phyloP scores from a whole-genome alignment of 345 rosid species.

The Passiflora organensis region DNA sequence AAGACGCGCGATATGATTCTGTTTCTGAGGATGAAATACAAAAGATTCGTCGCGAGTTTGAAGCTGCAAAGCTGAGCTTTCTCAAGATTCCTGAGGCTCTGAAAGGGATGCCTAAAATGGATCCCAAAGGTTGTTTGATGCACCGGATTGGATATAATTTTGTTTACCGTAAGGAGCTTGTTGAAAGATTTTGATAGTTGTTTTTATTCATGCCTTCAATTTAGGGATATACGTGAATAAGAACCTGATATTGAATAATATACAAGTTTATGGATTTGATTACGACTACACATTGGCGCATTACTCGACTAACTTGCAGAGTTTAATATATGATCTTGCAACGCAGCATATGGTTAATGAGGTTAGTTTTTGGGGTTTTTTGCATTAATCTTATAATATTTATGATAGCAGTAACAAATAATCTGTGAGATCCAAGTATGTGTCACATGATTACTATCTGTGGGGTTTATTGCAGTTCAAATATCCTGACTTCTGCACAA shows the following conservation, averaged over 20 bases:
- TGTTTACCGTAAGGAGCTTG: not conserved
- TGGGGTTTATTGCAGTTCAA: conserved; percentile 52
- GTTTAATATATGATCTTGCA: conserved; percentile 87
- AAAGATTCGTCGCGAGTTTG: conserved; percentile 54
- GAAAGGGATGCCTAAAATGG: conserved; percentile 67
- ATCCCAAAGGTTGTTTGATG: conserved; percentile 56
- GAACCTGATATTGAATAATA: conserved; percentile 72
- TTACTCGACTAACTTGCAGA: conserved; percentile 74
- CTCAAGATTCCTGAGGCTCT: conserved; percentile 61
- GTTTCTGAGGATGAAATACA: conserved; percentile 38
- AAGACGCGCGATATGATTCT: conserved; percentile 28
- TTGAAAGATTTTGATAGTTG: no score
- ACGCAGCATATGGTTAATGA: conserved; percentile 91
- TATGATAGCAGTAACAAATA: not conserved
- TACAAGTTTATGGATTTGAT: conserved; percentile 92
- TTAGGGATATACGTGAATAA: conserved; percentile 84
- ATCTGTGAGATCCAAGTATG: not conserved
- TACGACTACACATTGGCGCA: conserved; percentile 94
- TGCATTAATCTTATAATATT: not conserved
- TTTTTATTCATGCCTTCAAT: no score
- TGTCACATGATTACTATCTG: not conserved
- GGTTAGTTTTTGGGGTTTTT: conserved; percentile 32
- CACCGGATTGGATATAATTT: not conserved
- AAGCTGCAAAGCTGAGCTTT: conserved; percentile 66
- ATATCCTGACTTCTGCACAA: conserved; percentile 72